These are phyloP conservation scores for Pseudocercospora pini-densiflorae DNA, from an alignment of 2,329 filamentous ascomycete genomes.

Conservation along the genomic window DNA sequence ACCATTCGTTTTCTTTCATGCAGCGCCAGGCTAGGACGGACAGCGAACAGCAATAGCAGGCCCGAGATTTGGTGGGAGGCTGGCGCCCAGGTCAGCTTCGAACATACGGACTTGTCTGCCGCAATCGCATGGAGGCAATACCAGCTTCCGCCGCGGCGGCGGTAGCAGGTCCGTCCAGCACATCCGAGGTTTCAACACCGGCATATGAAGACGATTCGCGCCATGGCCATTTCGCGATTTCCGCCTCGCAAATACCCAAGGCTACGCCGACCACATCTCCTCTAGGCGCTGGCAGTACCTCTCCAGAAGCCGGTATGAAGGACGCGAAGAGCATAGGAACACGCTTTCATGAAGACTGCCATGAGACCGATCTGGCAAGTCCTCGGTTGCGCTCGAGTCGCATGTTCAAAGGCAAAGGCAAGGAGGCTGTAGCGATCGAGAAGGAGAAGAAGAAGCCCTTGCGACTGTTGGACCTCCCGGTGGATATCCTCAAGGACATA, in stretches of 20 bases:
- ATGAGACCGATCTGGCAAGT: constrained; percentile 34
- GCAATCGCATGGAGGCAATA: constrained; percentile 7
- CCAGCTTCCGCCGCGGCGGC: constrained; percentile 8
- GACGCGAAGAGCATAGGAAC: constrained; percentile 36
- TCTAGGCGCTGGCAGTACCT: constrained; percentile 15
- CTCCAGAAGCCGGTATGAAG: constrained; percentile 28
- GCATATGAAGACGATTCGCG: constrained; percentile 35
- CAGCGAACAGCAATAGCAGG: constrained; percentile 1
- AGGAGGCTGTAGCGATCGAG: constrained; percentile 41
- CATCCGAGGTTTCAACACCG: constrained; percentile 26
- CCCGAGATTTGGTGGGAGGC: background rate
- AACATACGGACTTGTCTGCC: background rate
- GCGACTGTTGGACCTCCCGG: constrained; percentile 72
- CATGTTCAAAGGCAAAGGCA: constrained; percentile 56
- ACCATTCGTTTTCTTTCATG: background rate
- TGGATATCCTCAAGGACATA: constrained; percentile 78
- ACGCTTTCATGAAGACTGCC: constrained; percentile 38
- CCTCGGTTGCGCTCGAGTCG: constrained; percentile 45
- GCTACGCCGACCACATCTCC: constrained; percentile 24
- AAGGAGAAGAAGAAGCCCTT: constrained; percentile 60
- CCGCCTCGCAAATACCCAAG: constrained; percentile 36
- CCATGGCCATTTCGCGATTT: constrained; percentile 33
- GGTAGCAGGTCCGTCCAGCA: constrained; percentile 24
- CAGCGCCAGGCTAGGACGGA: background rate
- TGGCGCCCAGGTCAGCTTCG: background rate